These are phyloP conservation scores for Paramyrothecium roridum DNA, from an alignment of 2,329 filamentous ascomycete species.

Conservation along the genomic window DNA sequence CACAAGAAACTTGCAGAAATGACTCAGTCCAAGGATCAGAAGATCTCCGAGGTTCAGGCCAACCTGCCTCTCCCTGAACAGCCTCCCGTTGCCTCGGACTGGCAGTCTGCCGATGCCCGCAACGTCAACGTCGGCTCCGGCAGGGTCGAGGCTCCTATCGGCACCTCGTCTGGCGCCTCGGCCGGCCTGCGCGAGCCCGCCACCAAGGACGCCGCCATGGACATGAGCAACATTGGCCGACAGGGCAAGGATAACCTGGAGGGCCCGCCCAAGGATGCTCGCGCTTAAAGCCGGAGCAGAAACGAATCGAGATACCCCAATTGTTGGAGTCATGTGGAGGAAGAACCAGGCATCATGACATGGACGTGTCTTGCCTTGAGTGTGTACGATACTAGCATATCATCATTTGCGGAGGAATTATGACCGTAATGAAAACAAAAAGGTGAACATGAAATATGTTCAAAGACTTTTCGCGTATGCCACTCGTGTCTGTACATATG, in stretches of 20 bases:
- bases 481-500: no score
- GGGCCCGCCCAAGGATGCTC: not conserved
- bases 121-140: constrained; percentile 71
- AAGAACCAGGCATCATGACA: not conserved
- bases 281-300: not conserved
- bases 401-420: no score
- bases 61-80: constrained; percentile 79
- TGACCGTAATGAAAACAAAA: no score
- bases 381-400: no score
- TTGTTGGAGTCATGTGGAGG: not conserved
- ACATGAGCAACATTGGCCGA: constrained; percentile 60
- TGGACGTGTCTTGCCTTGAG: not conserved
- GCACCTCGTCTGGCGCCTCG: constrained; percentile 43
- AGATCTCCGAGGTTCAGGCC: constrained; percentile 65
- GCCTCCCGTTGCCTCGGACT: constrained; percentile 73
- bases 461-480: no score
- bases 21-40: constrained; percentile 54
- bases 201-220: constrained; percentile 50
- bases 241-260: constrained; percentile 57
- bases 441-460: no score
- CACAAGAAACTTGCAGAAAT: constrained; percentile 20
- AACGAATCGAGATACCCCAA: not conserved
- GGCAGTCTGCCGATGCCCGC: constrained; percentile 66
- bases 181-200: constrained; percentile 57
- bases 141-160: constrained; percentile 47